Conservation (phyloP, 176 grass and related monocot species). For the Melocanna baccifera region DNA sequence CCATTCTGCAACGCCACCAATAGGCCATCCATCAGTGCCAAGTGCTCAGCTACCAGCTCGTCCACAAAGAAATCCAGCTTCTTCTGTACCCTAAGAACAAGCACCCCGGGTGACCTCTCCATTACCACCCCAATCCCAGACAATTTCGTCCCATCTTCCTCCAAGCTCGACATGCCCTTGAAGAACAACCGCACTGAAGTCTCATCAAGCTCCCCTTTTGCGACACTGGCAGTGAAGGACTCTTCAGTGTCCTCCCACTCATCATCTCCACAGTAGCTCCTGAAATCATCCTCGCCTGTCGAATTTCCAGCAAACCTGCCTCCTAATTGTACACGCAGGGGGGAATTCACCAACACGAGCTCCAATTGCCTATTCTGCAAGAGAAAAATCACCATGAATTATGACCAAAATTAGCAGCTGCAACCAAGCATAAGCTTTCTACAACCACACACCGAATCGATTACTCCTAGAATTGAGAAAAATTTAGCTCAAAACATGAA, state of each 20-base stretch:
- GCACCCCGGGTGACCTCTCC: conserved; percentile 58
- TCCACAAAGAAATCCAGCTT: conserved; percentile 95
- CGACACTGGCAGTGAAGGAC: conserved; percentile 53
- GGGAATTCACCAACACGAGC: neutral
- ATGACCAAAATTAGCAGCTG: neutral
- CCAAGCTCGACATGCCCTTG: conserved; percentile 70
- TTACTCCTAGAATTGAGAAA: neutral
- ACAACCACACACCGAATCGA: neutral
- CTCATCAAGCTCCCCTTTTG: conserved; percentile 71
- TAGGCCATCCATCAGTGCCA: conserved; percentile 93
- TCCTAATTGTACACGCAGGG: neutral
- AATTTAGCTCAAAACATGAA: neutral
- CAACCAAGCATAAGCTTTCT: neutral
- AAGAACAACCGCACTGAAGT: conserved; percentile 79
- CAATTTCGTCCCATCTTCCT: conserved; percentile 45
- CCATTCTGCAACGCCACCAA: conserved; percentile 75
- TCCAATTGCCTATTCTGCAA: conserved; percentile 11
- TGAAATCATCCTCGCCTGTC: conserved; percentile 61
- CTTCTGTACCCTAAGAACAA: conserved; percentile 73
- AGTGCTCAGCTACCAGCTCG: conserved; percentile 87
- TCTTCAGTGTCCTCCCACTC: conserved; percentile 98
- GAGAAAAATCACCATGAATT: neutral
- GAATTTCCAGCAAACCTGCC: neutral
- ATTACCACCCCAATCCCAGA: conserved; percentile 97
- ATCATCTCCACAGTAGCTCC: conserved; percentile 77